Evolutionary conservation across 164 flowering plant genomes (phyloP).

Genomic region (Aristolochia contorta): DNA sequence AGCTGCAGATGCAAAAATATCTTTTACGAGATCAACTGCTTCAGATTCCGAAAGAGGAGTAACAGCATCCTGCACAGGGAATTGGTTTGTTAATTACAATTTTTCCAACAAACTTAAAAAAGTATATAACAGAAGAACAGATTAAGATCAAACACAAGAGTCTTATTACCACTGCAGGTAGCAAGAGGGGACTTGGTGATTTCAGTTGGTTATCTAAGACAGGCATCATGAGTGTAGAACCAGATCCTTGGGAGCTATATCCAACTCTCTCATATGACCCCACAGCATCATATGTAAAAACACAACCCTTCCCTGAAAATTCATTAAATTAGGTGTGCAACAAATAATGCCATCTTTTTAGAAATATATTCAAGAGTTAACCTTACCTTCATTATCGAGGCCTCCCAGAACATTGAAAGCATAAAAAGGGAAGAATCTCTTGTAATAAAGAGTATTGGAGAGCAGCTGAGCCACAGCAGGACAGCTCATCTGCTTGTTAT

Average conservation of each 20-base stretch:
- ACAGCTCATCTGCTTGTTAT: constrained; percentile 98
- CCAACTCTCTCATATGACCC: constrained; percentile 98
- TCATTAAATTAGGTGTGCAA: no score
- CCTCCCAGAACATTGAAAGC: constrained; percentile 95
- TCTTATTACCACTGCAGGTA: constrained; percentile 61
- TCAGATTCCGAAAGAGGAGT: constrained; percentile 79
- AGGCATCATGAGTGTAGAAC: constrained; percentile 85
- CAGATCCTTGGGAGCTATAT: constrained; percentile 94
- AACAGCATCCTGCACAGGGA: constrained; percentile 69
- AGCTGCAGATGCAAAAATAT: constrained; percentile 90
- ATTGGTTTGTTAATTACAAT: not conserved
- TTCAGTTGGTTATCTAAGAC: constrained; percentile 91
- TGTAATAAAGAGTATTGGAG: constrained; percentile 91
- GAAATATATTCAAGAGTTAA: not conserved
- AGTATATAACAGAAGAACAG: not conserved
- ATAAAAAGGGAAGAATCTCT: constrained; percentile 95
- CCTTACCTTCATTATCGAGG: constrained; percentile 74
- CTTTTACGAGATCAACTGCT: constrained; percentile 92
- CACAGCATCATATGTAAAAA: constrained; percentile 97
- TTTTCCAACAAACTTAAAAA: not conserved
- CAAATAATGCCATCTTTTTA: no score
- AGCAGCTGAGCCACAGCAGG: constrained; percentile 98
- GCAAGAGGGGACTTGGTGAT: constrained; percentile 91
- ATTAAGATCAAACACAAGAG: not conserved
- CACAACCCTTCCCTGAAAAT: constrained; percentile 82